Base-by-base conservation (phyloP, 805 yeast genomes). In the Saturnispora sanitii region DNA sequence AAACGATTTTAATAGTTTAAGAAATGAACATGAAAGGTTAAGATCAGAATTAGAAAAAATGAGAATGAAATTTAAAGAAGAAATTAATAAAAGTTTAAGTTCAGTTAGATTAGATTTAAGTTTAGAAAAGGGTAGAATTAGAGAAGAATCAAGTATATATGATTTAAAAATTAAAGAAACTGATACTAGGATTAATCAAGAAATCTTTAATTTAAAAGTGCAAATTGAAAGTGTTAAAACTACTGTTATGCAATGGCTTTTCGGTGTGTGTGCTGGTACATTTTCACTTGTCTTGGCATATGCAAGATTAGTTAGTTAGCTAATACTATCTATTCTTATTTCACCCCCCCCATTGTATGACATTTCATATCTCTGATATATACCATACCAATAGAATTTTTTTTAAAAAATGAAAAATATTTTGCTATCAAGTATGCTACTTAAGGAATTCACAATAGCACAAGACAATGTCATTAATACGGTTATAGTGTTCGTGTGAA, bases 261-360 rank as follows among this genome's bases (percentile, higher is more conserved):
- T 92, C 52, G 97, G 97, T 68, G 96, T 92, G 16, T 84, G 95
- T 56, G 88, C 97, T 1, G 98, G 97, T 82, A 84, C 96, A 1
- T 85, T 90, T 63, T 97, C 97, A 12, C 70, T 92, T 44, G 82
- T 92, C 38, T 65, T 90, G 52, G 96, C 97, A 1, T 92, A 92
- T 58, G 84, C 88, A 37, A 72, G 98, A 52, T 67, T 92, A 51
- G 51, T 56, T 35, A 57, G 61, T 45, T 57, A 40, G 35, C 3
- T 6, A n/a, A n/a, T n/a, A n/a, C n/a, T n/a, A n/a, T n/a, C n/a
- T n/a, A n/a, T n/a, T n/a, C n/a, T n/a, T n/a, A n/a, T n/a, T n/a
- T n/a, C n/a, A n/a, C n/a, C n/a, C n/a, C n/a, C n/a, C n/a, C n/a
- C n/a, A n/a, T n/a, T n/a, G n/a, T n/a, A n/a, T n/a, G n/a, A n/a